These are phyloP conservation scores for Coemansia sp. DNA, from an alignment of 192 early-diverging fungal species.

Conservation along the genomic window DNA sequence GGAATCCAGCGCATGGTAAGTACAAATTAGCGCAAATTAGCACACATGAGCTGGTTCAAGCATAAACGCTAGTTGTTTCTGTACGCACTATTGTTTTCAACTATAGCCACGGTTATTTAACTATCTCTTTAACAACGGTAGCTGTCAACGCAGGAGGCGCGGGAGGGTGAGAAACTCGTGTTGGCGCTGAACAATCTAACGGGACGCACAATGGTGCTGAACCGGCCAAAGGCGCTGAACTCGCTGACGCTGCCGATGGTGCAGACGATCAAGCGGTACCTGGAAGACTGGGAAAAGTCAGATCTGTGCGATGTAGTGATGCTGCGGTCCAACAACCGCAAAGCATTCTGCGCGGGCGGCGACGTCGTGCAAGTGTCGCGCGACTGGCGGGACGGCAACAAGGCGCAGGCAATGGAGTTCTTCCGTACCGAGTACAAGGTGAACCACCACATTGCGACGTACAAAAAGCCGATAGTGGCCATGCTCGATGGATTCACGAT, in stretches of 20 bases:
- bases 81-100: too few relatives aligned
- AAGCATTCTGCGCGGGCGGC: constrained; percentile 91
- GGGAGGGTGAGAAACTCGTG: constrained; percentile 39
- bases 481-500: constrained; percentile 89
- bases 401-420: constrained; percentile 64
- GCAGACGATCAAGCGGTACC: constrained; percentile 71
- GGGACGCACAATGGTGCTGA: constrained; percentile 68
- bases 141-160: constrained; percentile 17
- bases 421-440: constrained; percentile 91
- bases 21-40: too few relatives aligned
- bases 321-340: constrained; percentile 68
- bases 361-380: constrained; percentile 67
- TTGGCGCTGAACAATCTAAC: constrained; percentile 38
- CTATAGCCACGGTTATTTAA: too few relatives aligned
- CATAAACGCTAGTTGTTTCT: too few relatives aligned
- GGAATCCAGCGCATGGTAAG: constrained; percentile 14
- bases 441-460: constrained; percentile 88
- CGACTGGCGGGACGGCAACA: constrained; percentile 34
- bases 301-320: constrained; percentile 87
- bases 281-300: constrained; percentile 85
- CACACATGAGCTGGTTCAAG: too few relatives aligned
- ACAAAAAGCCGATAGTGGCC: constrained; percentile 84
- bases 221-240: constrained; percentile 80
- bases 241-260: constrained; percentile 87
- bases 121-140: background rate